Base-by-base conservation (phyloP, 2,329 filamentous ascomycete genomes). In the Fusarium hostae region DNA sequence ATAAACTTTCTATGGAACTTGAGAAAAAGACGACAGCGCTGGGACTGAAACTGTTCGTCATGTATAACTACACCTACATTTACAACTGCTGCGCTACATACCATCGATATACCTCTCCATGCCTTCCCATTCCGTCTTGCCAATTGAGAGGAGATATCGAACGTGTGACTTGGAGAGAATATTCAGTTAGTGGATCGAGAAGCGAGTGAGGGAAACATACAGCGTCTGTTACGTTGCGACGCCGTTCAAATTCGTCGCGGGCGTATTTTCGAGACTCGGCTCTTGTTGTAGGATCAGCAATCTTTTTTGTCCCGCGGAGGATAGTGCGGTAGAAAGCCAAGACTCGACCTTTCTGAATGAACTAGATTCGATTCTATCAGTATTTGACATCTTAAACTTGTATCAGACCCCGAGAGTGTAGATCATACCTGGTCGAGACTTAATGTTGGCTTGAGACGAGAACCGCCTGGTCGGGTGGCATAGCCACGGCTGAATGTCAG, bases 41-140 rank as follows among this genome's bases (percentile, higher is more conserved):
- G 52, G 54, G 30, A 51, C n/a, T 37, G 28, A n/a, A 20, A 24
- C 41, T 59, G 37, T 45, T 61, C 64, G 57, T 65, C 61, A 73
- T 80, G 76, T 79, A 79, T 73, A 75, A 77, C 56, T 76, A 76
- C 56, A 63, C 41, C 24, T 63, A 52, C 57, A 68, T 56, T 51
- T 78, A 78, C 74, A 75, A 75, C 47, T 76, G 72, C 51, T 73
- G 60, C 62, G 60, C 76, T 82, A 83, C 78, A 82, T 79, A 64
- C 79, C 76, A 70, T 73, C 78, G 71, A 83, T 79, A 77, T 83
- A 82, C 72, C 81, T 79, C 79, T 83, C 88, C 86, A 90, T 90
- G 58, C 79, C 84, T 74, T 91, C 87, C 89, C 89, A 91, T 76
- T 91, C 86, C 30, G 88, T 89, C 81, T 89, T 91, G 58, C 89